Base-by-base conservation (phyloP, 305 asterid species). In the Ilex paraguariensis region DNA sequence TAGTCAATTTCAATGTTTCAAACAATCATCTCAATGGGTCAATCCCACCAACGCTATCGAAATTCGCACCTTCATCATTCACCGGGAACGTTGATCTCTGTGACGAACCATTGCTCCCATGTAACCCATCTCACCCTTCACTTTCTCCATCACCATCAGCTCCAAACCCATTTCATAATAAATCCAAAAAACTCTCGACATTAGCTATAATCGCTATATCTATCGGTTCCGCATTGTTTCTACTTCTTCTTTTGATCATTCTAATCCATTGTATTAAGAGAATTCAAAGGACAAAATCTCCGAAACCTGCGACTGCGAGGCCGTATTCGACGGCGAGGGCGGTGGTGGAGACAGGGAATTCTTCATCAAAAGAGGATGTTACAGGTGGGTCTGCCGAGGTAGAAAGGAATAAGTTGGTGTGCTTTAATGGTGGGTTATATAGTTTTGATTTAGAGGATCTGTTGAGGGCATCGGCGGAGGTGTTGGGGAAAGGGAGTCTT, bases 1-100 rank as follows among this genome's bases (percentile, higher is more conserved):
- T 94, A 33, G 60, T 11, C 14, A 63, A 72, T 32, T 87, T 94
- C 65, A 69, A 70, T 65, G 95, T 86, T 17, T 72, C 96, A 3
- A 70, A 77, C 55, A 94, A 94, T 70, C 84, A 63, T 6, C 88
- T 94, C 50, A 94, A 87, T 56, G 99, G 99, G 13, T 94, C 97
- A 21, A 79, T 94, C 63, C 99, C 99, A 8, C 31, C 68, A 17
- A 67, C 85, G 2, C 82, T 90, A 2, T 70, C 95, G 0, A 81
- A 33, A 32, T 94, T 88, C 60, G 87, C 91, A 31, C 62, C 69
- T 0, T 63, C 99, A 0, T 62, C 99, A 16, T 94, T 94, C 13
- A 45, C 95, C 0, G 89, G 91, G 6, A 94, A 94, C 66, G 14
- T 86, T 46, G 73, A 77, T 36, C 75, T 94, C 11, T 94, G 99